Evolutionary conservation across 768 basidiomycete genomes (phyloP), one percentile per base, ranked within the genome.

Genomic region (Termitomyces heimii): DNA sequence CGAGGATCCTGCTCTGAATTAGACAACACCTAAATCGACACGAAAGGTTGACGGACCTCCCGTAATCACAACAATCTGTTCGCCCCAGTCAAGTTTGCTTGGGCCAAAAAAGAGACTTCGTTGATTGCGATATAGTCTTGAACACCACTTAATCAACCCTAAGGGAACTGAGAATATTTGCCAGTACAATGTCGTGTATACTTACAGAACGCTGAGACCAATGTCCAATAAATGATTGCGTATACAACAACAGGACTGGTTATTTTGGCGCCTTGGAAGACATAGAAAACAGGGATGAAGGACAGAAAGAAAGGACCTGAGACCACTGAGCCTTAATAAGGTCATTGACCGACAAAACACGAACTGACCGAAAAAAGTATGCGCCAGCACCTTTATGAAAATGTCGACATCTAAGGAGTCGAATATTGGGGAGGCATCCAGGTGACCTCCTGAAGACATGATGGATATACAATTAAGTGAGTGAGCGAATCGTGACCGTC

Each of bases 11-110:
- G 60, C 13, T 37, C 26, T 18, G 4, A 10, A 13, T 40, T 42
- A 1, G 51, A 44, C 18, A 26, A 46, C 8, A 7, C n/a, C 22
- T 48, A 8, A 20, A 20, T 32, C 6, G 43, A 20, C 22, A 52
- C 5, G 53, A 35, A 53, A 50, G 34, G 39, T 31, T n/a, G 34
- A 65, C 82, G 47, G 58, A 90, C 94, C 95, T 53, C 96, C 96
- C 7, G 96, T 98, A 56, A 98, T 78, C 39, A 98, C 76, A 5
- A 98, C 86, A 55, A 96, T 83, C 71, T 98, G 92, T 46, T 94
- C 85, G 45, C 81, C 81, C 96, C 95, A 98, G 62, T 94, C 84
- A 29, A 94, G 70, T 37, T 73, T 79, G 14, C 73, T 67, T 2
- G 86, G 83, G 0, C 80, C 76, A 58, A 83, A 84, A 24, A 93